phyloP scores from a whole-genome alignment of 1,139 yeast genomes.

The Candida glucosophila region DNA sequence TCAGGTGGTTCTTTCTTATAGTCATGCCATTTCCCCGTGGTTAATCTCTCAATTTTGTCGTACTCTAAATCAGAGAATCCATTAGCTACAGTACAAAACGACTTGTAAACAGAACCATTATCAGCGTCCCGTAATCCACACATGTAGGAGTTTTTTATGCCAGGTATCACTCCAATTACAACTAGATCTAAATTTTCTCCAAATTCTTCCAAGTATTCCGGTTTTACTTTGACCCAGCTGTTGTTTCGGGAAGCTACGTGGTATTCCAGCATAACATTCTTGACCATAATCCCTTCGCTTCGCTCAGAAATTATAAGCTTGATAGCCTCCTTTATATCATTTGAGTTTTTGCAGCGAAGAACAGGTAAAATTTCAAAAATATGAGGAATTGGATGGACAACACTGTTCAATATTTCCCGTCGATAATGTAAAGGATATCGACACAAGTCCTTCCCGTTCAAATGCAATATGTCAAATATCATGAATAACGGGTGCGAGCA shows the following conservation, averaged over 20 bases:
- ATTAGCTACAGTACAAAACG: slow-evolving; percentile 78
- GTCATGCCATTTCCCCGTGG: slow-evolving; percentile 56
- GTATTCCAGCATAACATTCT: slow-evolving; percentile 55
- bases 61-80: slow-evolving; percentile 67
- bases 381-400: slow-evolving; percentile 41
- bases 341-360: slow-evolving; percentile 32
- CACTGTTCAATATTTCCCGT: slow-evolving; percentile 38
- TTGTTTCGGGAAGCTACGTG: slow-evolving; percentile 49
- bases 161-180: slow-evolving; percentile 71
- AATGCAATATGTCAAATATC: slow-evolving; percentile 62
- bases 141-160: slow-evolving; percentile 64
- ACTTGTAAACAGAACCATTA: slow-evolving; percentile 25
- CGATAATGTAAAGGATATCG: slow-evolving; percentile 48
- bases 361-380: slow-evolving; percentile 50
- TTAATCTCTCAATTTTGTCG: slow-evolving; percentile 45
- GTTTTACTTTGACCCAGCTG: slow-evolving; percentile 82
- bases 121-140: slow-evolving; percentile 52
- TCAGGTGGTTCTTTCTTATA: slow-evolving; percentile 33
- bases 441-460: slow-evolving; percentile 59
- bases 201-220: slow-evolving; percentile 78
- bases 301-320: slow-evolving; percentile 50
- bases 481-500: slow-evolving; percentile 53
- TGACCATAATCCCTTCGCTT: slow-evolving; percentile 79
- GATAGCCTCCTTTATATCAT: slow-evolving; percentile 50
- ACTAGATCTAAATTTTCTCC: slow-evolving; percentile 80